A percentile compares a stretch with the other conserved stretches of the same genome.
These are phyloP conservation scores for Scopulariopsis brevicaulis DNA, from an alignment of 2,329 filamentous ascomycete genomes.

Conservation along the genomic window DNA sequence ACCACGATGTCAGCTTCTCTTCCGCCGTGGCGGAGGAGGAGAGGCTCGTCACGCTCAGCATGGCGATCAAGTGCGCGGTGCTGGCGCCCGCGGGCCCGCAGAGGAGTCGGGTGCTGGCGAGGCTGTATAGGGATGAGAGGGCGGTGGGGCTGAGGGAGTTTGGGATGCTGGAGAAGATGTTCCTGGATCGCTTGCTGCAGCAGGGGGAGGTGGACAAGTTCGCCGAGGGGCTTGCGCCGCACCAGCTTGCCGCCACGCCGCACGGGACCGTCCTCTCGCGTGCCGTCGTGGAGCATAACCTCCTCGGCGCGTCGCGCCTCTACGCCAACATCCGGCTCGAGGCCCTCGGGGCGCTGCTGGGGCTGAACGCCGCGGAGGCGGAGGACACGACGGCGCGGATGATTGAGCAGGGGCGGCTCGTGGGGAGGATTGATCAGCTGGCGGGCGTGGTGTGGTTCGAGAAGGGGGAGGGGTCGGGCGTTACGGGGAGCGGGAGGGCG, in stretches of 20 bases:
- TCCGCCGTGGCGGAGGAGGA: conserved; percentile 75
- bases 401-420: conserved; percentile 86
- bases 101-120: conserved; percentile 67
- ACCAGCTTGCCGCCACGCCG: conserved; percentile 81
- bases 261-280: conserved; percentile 92
- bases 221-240: conserved; percentile 65
- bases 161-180: conserved; percentile 93
- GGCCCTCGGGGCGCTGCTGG: conserved; percentile 65
- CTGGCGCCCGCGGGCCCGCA: conserved; percentile 83
- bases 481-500: conserved; percentile 56
- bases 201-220: conserved; percentile 81
- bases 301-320: conserved; percentile 71
- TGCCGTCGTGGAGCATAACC: conserved; percentile 91
- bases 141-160: conserved; percentile 66
- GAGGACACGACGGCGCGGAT: conserved; percentile 89
- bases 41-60: conserved; percentile 70
- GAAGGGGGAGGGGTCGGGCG: conserved; percentile 55
- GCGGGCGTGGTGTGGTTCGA: conserved; percentile 83
- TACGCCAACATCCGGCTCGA: conserved; percentile 71
- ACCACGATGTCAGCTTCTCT: conserved; percentile 77
- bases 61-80: conserved; percentile 85
- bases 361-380: conserved; percentile 67
- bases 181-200: conserved; percentile 74
- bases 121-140: conserved; percentile 89
- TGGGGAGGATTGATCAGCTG: conserved; percentile 90